phyloP scores from a whole-genome alignment of 2,329 filamentous ascomycete species.

The Colletotrichum noveboracense region DNA sequence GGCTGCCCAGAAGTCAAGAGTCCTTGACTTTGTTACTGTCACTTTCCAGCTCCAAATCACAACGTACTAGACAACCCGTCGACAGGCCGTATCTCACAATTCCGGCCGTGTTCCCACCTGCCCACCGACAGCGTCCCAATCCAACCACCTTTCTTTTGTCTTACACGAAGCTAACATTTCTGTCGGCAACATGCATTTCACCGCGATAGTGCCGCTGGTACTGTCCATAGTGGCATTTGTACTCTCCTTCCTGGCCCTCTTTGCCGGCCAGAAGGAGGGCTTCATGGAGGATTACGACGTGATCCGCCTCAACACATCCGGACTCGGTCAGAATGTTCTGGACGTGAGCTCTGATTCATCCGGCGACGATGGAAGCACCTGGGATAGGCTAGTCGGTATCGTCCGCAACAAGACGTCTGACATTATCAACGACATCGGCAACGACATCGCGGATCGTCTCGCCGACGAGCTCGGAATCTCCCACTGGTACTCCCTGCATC shows the following conservation, averaged over 20 bases:
- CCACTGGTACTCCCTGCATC: conserved; percentile 57
- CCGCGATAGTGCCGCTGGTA: conserved; percentile 40
- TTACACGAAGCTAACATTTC: background rate
- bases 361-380: conserved; percentile 27
- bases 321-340: conserved; percentile 39
- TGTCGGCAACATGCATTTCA: conserved; percentile 26
- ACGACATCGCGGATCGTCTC: conserved; percentile 44
- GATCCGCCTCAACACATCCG: conserved; percentile 43
- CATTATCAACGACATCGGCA: conserved; percentile 43
- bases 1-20: background rate
- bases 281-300: conserved; percentile 50
- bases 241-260: conserved; percentile 43
- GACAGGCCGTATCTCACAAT: background rate
- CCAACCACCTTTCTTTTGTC: background rate
- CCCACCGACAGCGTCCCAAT: background rate
- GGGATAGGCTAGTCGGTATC: conserved; percentile 29
- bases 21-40: background rate
- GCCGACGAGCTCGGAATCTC: conserved; percentile 49
- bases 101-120: background rate
- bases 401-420: conserved; percentile 39
- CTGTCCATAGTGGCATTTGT: conserved; percentile 43
- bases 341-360: conserved; percentile 2
- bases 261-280: conserved; percentile 43
- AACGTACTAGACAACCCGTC: background rate
- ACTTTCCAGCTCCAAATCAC: background rate